Percentiles rank a stretch among this genome's conserved stretches.
Evolutionary conservation across 176 grass and related monocot genomes (phyloP).

Genomic region (Musa schizocarpa): DNA sequence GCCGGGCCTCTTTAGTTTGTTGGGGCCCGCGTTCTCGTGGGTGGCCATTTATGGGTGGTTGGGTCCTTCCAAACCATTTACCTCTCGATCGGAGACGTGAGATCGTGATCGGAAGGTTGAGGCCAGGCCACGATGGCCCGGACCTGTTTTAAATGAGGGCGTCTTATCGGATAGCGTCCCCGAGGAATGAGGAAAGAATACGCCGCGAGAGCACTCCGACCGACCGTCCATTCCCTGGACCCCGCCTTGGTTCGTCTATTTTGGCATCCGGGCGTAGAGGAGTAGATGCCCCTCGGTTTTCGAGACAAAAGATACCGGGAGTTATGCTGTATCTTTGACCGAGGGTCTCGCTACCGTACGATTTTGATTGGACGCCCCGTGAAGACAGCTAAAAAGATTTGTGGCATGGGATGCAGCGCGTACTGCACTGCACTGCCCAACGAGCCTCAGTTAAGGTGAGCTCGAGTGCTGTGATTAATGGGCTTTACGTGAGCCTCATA

Average conservation of each 20-base stretch:
- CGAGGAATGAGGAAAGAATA: not conserved
- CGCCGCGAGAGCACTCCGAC: not conserved
- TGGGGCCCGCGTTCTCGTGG: not conserved
- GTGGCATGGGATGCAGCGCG: no score
- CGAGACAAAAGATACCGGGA: not conserved
- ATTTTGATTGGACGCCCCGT: not conserved
- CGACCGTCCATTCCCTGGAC: no score
- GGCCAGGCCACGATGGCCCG: not conserved
- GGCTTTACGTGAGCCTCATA: not conserved
- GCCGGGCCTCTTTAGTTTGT: not conserved
- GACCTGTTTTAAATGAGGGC: not conserved
- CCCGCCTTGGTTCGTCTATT: no score
- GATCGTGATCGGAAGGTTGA: not conserved
- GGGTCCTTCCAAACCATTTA: not conserved
- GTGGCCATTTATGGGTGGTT: not conserved
- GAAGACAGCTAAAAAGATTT: constrained; percentile 7
- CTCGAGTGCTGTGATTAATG: not conserved
- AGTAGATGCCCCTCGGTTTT: not conserved
- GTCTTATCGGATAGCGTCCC: not conserved
- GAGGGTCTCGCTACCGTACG: not conserved
- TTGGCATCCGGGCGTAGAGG: not conserved
- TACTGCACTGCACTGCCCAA: no score
- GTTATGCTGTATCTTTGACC: not conserved
- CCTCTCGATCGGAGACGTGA: not conserved
- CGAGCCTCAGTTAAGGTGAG: not conserved